Percentiles rank a stretch among this genome's conserved stretches.
Evolutionary conservation across 768 basidiomycete species (phyloP).

Genomic region (Leccinum disarticulatum): DNA sequence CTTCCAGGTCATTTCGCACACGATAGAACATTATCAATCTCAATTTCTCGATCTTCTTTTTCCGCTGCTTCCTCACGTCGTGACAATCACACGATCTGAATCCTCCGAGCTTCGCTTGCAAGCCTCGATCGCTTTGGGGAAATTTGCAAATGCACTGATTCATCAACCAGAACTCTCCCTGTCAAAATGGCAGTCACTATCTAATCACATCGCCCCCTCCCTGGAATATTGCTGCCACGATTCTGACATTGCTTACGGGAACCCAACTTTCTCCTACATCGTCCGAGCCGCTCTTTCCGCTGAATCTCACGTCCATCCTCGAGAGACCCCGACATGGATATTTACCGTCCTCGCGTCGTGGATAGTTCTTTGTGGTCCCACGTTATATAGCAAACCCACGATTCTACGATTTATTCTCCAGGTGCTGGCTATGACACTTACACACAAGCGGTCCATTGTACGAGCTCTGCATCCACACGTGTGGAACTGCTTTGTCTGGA

Average conservation of each 20-base stretch:
- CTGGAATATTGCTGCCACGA: constrained; percentile 18
- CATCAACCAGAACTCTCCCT: constrained; percentile 33
- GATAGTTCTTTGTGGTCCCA: constrained; percentile 45
- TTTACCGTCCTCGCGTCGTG: constrained; percentile 45
- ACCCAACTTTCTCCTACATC: constrained; percentile 24
- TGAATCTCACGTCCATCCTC: constrained; percentile 17
- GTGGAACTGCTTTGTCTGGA: constrained; percentile 61
- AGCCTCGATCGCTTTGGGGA: constrained; percentile 24
- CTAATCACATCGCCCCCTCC: constrained; percentile 28
- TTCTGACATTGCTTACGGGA: not conserved
- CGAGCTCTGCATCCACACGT: constrained; percentile 42
- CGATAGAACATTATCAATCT: constrained; percentile 18
- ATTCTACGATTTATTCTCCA: constrained; percentile 40
- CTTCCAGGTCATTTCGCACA: constrained; percentile 26
- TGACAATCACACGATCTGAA: constrained; percentile 14
- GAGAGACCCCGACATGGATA: constrained; percentile 44
- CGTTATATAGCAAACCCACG: constrained; percentile 41
- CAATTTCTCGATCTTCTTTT: constrained; percentile 18
- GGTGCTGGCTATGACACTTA: constrained; percentile 33
- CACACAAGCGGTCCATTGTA: constrained; percentile 36
- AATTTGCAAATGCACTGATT: constrained; percentile 30
- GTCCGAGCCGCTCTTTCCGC: constrained; percentile 31
- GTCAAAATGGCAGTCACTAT: constrained; percentile 25
- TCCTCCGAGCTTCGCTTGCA: constrained; percentile 21
- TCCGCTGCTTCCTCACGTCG: constrained; percentile 24